Conservation (phyloP, 2,329 filamentous ascomycete species). For the Periconia sp. region DNA sequence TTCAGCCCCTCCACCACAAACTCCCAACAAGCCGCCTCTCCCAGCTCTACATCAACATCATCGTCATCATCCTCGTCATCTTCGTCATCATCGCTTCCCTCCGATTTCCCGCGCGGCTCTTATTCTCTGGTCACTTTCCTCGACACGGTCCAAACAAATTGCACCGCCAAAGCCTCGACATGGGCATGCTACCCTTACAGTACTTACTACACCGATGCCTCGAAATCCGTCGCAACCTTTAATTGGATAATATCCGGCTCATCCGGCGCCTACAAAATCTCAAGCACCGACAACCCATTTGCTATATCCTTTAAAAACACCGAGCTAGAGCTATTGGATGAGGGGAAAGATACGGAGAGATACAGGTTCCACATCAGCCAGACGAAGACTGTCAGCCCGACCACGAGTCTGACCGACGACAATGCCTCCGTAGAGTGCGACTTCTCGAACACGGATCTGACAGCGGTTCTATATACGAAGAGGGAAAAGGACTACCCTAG, state of each 20-base stretch:
- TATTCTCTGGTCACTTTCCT: constrained; percentile 67
- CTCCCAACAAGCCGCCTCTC: constrained; percentile 9
- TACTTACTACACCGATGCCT: constrained; percentile 53
- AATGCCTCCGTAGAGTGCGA: constrained; percentile 61
- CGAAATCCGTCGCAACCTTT: constrained; percentile 59
- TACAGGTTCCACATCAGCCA: constrained; percentile 64
- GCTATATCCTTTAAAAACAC: constrained; percentile 62
- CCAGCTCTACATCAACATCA: constrained; percentile 18
- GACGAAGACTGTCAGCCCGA: constrained; percentile 60
- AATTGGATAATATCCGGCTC: constrained; percentile 65
- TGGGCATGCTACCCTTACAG: constrained; percentile 69
- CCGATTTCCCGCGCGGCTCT: constrained; percentile 66
- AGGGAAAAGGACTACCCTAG: constrained; percentile 49
- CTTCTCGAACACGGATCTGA: constrained; percentile 63
- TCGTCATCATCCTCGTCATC: constrained; percentile 25
- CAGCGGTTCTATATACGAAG: constrained; percentile 67
- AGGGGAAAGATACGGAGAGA: constrained; percentile 58
- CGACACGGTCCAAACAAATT: constrained; percentile 58
- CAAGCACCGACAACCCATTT: constrained; percentile 64
- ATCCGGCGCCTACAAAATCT: constrained; percentile 55
- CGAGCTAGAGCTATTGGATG: constrained; percentile 57
- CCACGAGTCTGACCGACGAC: constrained; percentile 49
- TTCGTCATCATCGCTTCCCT: constrained; percentile 23
- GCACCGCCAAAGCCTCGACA: constrained; percentile 63
- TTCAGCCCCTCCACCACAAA: constrained; percentile 4